phyloP scores from a whole-genome alignment of 495 filamentous ascomycete genomes.

The Penicillium silybi region DNA sequence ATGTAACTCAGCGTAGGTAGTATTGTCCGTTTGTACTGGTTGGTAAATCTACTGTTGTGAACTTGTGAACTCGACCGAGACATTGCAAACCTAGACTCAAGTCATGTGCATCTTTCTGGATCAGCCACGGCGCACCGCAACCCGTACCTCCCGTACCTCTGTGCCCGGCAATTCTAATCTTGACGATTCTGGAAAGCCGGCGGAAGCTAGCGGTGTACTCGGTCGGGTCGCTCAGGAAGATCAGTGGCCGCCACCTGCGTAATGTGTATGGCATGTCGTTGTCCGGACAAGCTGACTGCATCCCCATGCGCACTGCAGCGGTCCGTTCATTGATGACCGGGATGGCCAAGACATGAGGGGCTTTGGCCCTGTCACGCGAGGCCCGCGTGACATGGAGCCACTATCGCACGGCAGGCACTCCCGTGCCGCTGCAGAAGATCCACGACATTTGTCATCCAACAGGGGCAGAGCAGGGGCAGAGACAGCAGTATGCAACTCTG shows the following conservation, averaged over 20 bases:
- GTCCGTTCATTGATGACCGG: slow-evolving; percentile 4
- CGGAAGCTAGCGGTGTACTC: not conserved
- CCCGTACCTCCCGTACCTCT: not conserved
- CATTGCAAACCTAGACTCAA: not conserved
- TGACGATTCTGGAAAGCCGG: slow-evolving; percentile 2
- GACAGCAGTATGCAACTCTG: slow-evolving; percentile 6
- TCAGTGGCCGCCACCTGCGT: slow-evolving; percentile 12
- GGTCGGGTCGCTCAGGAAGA: not conserved
- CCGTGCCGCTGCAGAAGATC: not conserved
- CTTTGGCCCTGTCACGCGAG: not conserved
- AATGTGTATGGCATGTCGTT: not conserved
- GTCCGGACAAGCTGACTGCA: slow-evolving; percentile 6
- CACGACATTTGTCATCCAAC: not conserved
- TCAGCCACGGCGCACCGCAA: slow-evolving; percentile 4
- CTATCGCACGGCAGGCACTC: not conserved
- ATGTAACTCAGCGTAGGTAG: not conserved
- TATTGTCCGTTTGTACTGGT: not conserved
- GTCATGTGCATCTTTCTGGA: not conserved
- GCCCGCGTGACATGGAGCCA: not conserved
- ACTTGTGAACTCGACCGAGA: slow-evolving; percentile 10
- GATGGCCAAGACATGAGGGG: not conserved
- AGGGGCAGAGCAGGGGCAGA: not conserved
- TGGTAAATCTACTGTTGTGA: not conserved
- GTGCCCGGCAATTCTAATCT: slow-evolving; percentile 10
- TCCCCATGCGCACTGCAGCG: slow-evolving; percentile 8